These are phyloP conservation scores for Amaranthus tricolor DNA, from an alignment of 179 eudicot genomes.

Conservation along the genomic window DNA sequence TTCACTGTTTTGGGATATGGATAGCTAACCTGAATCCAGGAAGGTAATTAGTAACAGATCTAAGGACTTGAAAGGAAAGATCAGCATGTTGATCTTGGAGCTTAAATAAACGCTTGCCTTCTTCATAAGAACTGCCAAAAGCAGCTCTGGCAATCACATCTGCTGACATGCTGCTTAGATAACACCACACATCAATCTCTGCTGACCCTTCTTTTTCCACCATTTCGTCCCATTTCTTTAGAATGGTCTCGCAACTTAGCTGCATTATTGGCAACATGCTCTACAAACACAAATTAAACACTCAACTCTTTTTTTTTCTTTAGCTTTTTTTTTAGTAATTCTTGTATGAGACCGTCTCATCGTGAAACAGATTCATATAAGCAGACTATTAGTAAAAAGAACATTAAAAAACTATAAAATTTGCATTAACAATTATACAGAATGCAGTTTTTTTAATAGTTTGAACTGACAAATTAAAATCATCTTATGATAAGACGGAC, in stretches of 20 bases:
- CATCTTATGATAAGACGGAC: no score
- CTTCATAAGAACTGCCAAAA: constrained; percentile 24
- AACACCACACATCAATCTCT: constrained; percentile 13
- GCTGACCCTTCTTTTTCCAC: background rate
- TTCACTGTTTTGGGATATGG: no score
- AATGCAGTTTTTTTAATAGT: no score
- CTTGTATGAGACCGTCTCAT: no score
- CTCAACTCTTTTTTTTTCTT: no score
- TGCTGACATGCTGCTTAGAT: background rate
- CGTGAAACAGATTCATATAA: no score
- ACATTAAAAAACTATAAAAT: no score
- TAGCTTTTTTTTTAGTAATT: no score
- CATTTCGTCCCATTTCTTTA: constrained; percentile 21
- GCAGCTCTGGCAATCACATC: constrained; percentile 23
- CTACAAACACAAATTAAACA: background rate
- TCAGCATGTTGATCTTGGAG: constrained; percentile 3
- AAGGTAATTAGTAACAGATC: background rate
- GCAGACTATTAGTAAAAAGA: no score
- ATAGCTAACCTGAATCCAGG: constrained; percentile 20
- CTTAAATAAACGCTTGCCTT: constrained; percentile 15
- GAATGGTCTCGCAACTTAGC: constrained; percentile 5
- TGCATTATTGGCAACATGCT: constrained; percentile 21
- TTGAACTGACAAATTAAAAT: no score
- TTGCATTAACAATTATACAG: no score
- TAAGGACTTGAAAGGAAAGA: constrained; percentile 1